Conservation (phyloP, 768 basidiomycete species). For the Exsudoporus frostii region DNA sequence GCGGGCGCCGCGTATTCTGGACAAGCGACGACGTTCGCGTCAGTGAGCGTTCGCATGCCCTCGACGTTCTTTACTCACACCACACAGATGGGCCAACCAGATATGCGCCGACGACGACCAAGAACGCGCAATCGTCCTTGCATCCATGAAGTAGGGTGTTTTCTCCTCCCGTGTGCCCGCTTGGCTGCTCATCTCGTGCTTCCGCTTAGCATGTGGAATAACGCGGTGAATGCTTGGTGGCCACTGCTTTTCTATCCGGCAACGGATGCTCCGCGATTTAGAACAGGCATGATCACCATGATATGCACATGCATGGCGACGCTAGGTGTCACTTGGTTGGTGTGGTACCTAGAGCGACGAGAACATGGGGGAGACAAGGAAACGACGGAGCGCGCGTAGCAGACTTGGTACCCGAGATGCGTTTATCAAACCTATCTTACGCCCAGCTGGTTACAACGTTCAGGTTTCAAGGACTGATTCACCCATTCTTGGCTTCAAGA, state of each 20-base stretch:
- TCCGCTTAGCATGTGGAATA: conserved; percentile 59
- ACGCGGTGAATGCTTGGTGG: conserved; percentile 69
- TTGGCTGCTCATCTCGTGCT: neutral
- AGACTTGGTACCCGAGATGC: neutral
- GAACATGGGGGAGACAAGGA: conserved; percentile 22
- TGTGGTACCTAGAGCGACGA: conserved; percentile 51
- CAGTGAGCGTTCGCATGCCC: conserved; percentile 19
- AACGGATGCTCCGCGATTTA: conserved; percentile 65
- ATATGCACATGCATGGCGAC: conserved; percentile 57
- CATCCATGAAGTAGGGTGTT: conserved; percentile 63
- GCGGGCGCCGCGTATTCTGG: conserved; percentile 70
- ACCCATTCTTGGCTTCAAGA: conserved; percentile 3
- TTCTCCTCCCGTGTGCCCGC: neutral
- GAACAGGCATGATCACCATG: conserved; percentile 69
- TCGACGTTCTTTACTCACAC: neutral
- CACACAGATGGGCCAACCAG: conserved; percentile 71
- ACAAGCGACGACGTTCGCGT: conserved; percentile 76
- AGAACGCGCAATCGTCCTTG: conserved; percentile 66
- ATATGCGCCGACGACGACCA: conserved; percentile 68
- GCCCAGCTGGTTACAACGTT: neutral
- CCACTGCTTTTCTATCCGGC: conserved; percentile 71
- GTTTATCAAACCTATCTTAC: conserved; percentile 5
- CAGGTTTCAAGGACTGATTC: neutral
- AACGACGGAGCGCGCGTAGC: neutral
- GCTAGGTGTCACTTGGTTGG: conserved; percentile 50